phyloP scores from a whole-genome alignment of 768 basidiomycete species.

The Podaxis sp. region DNA sequence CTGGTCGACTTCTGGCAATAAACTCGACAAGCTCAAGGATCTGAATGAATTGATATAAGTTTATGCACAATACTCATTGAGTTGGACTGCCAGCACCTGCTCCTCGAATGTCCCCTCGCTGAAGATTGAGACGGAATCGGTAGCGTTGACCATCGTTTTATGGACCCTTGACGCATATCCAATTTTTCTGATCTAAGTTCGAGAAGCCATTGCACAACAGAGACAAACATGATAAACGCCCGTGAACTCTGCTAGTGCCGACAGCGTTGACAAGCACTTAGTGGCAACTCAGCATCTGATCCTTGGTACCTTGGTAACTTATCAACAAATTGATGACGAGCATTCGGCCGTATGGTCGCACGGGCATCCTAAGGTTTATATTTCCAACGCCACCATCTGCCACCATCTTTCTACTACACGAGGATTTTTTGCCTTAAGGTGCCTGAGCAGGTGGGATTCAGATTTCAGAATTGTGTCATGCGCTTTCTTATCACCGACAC shows the following conservation, averaged over 20 bases:
- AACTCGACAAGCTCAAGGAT: slow-evolving; percentile 79
- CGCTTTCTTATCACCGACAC: not conserved
- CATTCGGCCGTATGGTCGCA: too few species aligned
- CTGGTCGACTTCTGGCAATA: slow-evolving; percentile 61
- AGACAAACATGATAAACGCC: slow-evolving; percentile 27
- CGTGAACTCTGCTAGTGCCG: not conserved
- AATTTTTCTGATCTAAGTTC: slow-evolving; percentile 31
- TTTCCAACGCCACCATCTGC: not conserved
- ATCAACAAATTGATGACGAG: too few species aligned
- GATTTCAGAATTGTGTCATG: not conserved
- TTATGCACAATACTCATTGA: not conserved
- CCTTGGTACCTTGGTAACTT: too few species aligned
- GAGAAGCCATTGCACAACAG: slow-evolving; percentile 35
- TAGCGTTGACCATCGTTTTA: slow-evolving; percentile 53
- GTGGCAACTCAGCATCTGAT: not conserved
- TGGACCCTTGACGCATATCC: slow-evolving; percentile 16
- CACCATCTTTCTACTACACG: not conserved
- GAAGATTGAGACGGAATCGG: slow-evolving; percentile 82
- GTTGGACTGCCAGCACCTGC: slow-evolving; percentile 49
- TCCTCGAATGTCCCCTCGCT: slow-evolving; percentile 89
- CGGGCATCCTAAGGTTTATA: too few species aligned
- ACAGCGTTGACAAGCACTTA: not conserved
- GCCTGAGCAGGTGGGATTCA: not conserved
- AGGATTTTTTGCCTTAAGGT: not conserved
- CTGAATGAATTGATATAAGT: slow-evolving; percentile 37